These are phyloP conservation scores for Acer negundo DNA, from an alignment of 345 rosid species.

Conservation along the genomic window DNA sequence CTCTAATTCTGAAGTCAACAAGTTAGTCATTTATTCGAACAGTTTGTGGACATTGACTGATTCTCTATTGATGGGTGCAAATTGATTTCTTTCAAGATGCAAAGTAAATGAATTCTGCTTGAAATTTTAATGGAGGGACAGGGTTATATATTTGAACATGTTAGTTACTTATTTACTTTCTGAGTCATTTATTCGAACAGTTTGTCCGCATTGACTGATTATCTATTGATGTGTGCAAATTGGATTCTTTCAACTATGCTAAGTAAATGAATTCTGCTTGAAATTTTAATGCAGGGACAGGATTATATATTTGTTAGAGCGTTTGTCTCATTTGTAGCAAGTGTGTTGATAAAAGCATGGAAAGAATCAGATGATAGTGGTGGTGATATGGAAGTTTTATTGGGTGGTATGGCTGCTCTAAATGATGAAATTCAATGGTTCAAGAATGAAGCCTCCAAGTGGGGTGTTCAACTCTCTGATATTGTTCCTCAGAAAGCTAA, in stretches of 20 bases:
- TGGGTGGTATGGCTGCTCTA: constrained; percentile 64
- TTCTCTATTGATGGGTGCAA: background rate
- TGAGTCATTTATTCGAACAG: background rate
- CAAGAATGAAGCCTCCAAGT: constrained; percentile 67
- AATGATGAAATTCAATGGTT: constrained; percentile 81
- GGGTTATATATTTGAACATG: constrained; percentile 65
- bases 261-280: background rate
- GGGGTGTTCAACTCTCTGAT: constrained; percentile 63
- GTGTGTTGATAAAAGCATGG: constrained; percentile 68
- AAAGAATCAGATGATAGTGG: constrained; percentile 50
- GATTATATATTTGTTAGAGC: constrained; percentile 79
- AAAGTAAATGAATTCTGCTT: background rate
- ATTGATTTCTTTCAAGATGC: background rate
- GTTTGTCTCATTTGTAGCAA: constrained; percentile 70
- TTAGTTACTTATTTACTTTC: background rate
- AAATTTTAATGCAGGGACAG: constrained; percentile 55
- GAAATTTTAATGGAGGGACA: constrained; percentile 52
- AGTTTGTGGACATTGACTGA: background rate
- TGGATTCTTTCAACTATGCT: background rate
- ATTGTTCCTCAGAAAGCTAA: constrained; percentile 52
- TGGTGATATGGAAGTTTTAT: constrained; percentile 67
- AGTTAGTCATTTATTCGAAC: background rate
- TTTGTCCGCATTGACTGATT: background rate
- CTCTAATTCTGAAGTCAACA: no score
- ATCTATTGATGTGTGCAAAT: background rate